Conservation (phyloP, 306 rosid species). For the Carpinus viminea region DNA sequence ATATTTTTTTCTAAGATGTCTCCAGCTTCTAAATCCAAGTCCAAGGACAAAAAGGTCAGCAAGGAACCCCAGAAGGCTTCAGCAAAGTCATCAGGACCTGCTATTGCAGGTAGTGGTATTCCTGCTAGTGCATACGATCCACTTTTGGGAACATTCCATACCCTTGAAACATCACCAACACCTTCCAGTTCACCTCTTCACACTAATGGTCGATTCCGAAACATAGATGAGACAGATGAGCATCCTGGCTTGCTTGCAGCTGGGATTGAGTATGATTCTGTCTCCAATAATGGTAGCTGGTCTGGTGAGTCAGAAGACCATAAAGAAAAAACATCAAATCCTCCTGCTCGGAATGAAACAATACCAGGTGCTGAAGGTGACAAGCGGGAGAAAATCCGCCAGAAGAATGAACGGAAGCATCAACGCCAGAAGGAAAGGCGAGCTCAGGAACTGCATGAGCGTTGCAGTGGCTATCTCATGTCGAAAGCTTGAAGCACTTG, state of each 20-base stretch:
- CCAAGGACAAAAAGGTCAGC: conserved; percentile 77
- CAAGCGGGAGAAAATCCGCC: conserved; percentile 93
- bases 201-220: conserved; percentile 75
- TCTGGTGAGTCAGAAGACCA: conserved; percentile 98
- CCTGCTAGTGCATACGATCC: conserved; percentile 96
- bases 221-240: conserved; percentile 92
- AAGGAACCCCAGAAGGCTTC: conserved; percentile 75
- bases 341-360: conserved; percentile 51
- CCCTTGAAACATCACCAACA: conserved; percentile 54
- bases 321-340: conserved; percentile 68
- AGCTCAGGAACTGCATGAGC: conserved; percentile 92
- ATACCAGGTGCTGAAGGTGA: conserved; percentile 95
- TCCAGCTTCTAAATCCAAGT: conserved; percentile 82
- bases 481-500: conserved; percentile 86
- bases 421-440: conserved; percentile 98
- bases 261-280: conserved; percentile 82
- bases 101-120: conserved; percentile 56
- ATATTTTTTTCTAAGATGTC: conserved; percentile 60
- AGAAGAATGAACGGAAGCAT: conserved; percentile 92
- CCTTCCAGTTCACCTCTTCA: conserved; percentile 62
- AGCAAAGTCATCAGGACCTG: conserved; percentile 62
- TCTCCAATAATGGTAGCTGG: conserved; percentile 96
- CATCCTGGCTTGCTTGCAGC: conserved; percentile 62
- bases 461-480: conserved; percentile 85
- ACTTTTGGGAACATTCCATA: conserved; percentile 82